These are phyloP conservation scores for Tarenaya hassleriana DNA, from an alignment of 345 rosid genomes.

Conservation along the genomic window DNA sequence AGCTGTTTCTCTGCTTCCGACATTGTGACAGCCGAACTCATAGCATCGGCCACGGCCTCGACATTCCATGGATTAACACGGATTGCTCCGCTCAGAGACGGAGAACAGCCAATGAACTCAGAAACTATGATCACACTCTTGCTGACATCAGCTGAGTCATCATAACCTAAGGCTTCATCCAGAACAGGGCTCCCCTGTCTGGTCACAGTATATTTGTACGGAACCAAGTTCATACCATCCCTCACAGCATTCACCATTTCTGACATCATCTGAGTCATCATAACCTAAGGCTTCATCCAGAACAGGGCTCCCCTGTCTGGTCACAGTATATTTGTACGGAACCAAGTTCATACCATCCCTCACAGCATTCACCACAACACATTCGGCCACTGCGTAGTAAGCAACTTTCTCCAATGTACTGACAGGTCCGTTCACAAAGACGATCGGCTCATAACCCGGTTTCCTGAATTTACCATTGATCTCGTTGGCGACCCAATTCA, in stretches of 20 bases:
- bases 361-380: constrained; percentile 69
- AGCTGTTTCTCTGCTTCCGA: constrained; percentile 45
- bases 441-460: constrained; percentile 61
- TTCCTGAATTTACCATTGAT: constrained; percentile 46
- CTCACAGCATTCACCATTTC: constrained; percentile 73
- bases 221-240: constrained; percentile 88
- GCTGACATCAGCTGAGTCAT: too few relatives aligned
- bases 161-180: constrained; percentile 45
- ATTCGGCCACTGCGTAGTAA: constrained; percentile 61
- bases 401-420: constrained; percentile 61
- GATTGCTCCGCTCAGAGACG: constrained; percentile 80
- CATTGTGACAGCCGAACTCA: constrained; percentile 45
- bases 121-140: too few relatives aligned
- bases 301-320: constrained; percentile 62
- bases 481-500: constrained; percentile 32
- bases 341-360: constrained; percentile 92
- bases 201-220: constrained; percentile 69
- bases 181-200: constrained; percentile 63
- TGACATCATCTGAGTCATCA: too few relatives aligned
- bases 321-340: constrained; percentile 69
- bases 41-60: constrained; percentile 53
- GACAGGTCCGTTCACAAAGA: constrained; percentile 42
- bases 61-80: constrained; percentile 86
- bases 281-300: constrained; percentile 47
- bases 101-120: constrained; percentile 87